These are phyloP conservation scores for Rhodotorula sphaerocarpa DNA, from an alignment of 768 basidiomycete species.

Conservation along the genomic window DNA sequence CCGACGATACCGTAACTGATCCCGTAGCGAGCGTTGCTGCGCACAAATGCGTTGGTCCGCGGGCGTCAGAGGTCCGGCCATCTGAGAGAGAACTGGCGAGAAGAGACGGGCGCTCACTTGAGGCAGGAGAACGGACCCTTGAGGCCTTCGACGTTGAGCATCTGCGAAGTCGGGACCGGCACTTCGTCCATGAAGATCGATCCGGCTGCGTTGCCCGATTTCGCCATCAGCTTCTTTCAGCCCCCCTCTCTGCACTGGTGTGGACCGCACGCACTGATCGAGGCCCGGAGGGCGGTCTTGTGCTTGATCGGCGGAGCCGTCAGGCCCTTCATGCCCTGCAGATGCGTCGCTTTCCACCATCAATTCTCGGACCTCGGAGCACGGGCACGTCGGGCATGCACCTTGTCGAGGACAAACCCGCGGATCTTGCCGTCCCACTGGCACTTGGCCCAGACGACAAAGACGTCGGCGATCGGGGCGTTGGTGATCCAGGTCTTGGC, in stretches of 20 bases:
- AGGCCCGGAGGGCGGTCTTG: conserved; percentile 77
- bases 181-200: conserved; percentile 83
- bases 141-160: conserved; percentile 69
- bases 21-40: conserved; percentile 23
- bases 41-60: background rate
- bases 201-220: conserved; percentile 44
- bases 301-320: conserved; percentile 81
- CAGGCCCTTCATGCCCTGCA: conserved; percentile 55
- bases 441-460: conserved; percentile 88
- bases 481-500: conserved; percentile 98
- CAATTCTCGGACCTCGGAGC: background rate
- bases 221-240: background rate
- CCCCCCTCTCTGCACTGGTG: conserved; percentile 55
- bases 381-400: background rate
- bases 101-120: conserved; percentile 53
- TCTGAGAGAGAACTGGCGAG: background rate
- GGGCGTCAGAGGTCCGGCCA: background rate
- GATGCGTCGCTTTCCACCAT: background rate
- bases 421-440: conserved; percentile 81
- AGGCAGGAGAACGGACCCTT: conserved; percentile 83
- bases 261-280: conserved; percentile 42
- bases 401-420: conserved; percentile 28
- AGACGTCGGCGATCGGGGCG: conserved; percentile 54
- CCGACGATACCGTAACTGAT: conserved; percentile 89
- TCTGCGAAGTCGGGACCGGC: conserved; percentile 59